phyloP scores from a whole-genome alignment of 2,329 filamentous ascomycete species.

The Arachnomyces sp. region DNA sequence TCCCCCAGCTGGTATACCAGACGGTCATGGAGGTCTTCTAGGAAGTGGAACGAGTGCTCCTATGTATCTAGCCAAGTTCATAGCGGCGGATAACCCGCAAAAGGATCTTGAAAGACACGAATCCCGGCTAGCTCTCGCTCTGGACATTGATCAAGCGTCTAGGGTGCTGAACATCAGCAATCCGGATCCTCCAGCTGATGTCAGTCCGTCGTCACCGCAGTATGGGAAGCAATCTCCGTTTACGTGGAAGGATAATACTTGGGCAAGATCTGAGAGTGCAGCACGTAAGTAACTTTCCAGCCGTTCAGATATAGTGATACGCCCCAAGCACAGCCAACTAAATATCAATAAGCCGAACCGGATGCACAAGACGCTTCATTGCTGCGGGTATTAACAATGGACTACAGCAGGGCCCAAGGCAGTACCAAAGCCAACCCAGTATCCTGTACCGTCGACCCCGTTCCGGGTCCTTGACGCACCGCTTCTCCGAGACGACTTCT shows the following conservation, averaged over 20 bases:
- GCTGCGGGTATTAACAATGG: constrained; percentile 9
- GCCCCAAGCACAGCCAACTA: too few species aligned
- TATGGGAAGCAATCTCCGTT: constrained; percentile 26
- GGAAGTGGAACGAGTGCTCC: constrained; percentile 66
- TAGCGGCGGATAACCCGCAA: constrained; percentile 41
- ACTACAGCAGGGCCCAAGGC: constrained; percentile 18
- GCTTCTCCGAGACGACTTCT: constrained; percentile 85
- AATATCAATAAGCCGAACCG: too few species aligned
- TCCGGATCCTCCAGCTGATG: constrained; percentile 15
- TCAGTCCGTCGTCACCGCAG: constrained; percentile 18
- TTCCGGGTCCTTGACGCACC: constrained; percentile 88
- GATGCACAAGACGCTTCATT: neutral
- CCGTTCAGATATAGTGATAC: neutral
- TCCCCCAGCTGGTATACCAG: constrained; percentile 40
- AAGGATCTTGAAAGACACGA: constrained; percentile 63
- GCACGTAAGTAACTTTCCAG: constrained; percentile 24
- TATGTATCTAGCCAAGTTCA: constrained; percentile 49
- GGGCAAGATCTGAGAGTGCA: constrained; percentile 25
- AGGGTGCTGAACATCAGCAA: constrained; percentile 54
- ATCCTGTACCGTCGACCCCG: constrained; percentile 59
- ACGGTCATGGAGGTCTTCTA: constrained; percentile 57
- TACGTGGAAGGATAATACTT: constrained; percentile 33
- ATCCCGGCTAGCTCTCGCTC: constrained; percentile 65
- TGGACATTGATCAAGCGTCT: constrained; percentile 65
- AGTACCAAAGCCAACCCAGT: constrained; percentile 17